Percentiles rank a stretch among this genome's conserved stretches.
phyloP scores from a whole-genome alignment of 2,329 filamentous ascomycete genomes.

The Colletotrichum sp. region DNA sequence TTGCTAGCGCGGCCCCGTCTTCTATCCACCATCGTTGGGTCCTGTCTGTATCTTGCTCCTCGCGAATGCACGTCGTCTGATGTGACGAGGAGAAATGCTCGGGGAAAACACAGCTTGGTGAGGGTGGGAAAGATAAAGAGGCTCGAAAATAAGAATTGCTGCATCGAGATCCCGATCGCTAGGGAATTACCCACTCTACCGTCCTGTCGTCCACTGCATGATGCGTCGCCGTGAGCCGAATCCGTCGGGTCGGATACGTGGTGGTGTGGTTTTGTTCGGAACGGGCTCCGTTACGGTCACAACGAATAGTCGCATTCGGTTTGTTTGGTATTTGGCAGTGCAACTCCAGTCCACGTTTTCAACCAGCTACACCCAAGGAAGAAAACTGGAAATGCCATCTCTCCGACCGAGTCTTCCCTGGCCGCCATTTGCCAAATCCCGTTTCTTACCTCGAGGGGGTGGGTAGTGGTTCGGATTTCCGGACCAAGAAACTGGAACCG shows the following conservation, averaged over 20 bases:
- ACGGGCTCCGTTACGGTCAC: background rate
- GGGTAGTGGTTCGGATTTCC: background rate
- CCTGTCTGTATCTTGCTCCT: background rate
- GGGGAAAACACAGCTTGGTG: background rate
- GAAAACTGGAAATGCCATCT: background rate
- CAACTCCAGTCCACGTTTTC: background rate
- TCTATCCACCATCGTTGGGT: slow-evolving; percentile 4
- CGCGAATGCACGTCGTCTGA: background rate
- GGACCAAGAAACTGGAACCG: slow-evolving; percentile 6
- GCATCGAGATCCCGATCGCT: background rate
- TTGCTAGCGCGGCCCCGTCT: background rate
- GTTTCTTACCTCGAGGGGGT: background rate
- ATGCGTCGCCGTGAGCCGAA: background rate
- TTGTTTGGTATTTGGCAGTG: background rate
- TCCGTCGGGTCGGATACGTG: background rate
- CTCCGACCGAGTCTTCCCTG: background rate
- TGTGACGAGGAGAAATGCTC: background rate
- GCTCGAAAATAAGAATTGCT: background rate
- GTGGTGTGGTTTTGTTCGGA: background rate
- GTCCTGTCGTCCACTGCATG: background rate
- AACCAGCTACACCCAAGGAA: background rate
- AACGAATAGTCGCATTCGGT: background rate
- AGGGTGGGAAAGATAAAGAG: background rate
- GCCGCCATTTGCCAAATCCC: background rate
- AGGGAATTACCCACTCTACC: background rate